A percentile compares a stretch with the other conserved stretches of the same genome.
These are phyloP conservation scores for Jamesozyma lodderae DNA, from an alignment of 805 yeast species.

Conservation along the genomic window DNA sequence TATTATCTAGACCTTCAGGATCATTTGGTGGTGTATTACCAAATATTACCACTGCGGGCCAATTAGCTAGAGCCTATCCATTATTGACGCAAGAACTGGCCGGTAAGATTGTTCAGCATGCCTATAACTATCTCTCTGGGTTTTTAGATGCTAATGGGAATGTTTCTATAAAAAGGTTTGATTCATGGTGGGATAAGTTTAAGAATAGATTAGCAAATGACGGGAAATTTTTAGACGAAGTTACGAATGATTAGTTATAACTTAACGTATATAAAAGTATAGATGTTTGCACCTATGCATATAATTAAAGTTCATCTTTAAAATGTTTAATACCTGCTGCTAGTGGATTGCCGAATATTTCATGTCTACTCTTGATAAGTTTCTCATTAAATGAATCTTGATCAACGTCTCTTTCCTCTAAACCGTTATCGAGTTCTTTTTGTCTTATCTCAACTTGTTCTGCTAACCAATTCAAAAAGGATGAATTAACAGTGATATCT, in stretches of 20 bases:
- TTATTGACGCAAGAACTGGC: conserved; percentile 55
- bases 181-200: conserved; percentile 94
- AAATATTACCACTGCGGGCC: conserved; percentile 23
- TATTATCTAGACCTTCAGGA: conserved; percentile 24
- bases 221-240: conserved; percentile 66
- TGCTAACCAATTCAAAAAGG: conserved; percentile 59
- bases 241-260: conserved; percentile 15
- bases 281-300: not conserved
- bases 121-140: conserved; percentile 85
- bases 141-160: conserved; percentile 72
- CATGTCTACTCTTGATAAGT: conserved; percentile 45
- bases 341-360: conserved; percentile 68
- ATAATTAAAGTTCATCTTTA: conserved; percentile 8
- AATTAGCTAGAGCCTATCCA: conserved; percentile 31
- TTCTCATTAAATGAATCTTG: conserved; percentile 32
- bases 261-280: not conserved
- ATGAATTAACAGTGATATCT: conserved; percentile 29
- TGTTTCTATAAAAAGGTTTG: conserved; percentile 80
- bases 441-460: conserved; percentile 33
- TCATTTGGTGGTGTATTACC: conserved; percentile 7
- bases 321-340: conserved; percentile 50
- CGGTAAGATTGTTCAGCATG: conserved; percentile 81
- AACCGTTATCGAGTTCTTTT: conserved; percentile 13
- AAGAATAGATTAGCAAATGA: conserved; percentile 64
- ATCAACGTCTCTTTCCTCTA: conserved; percentile 26